Evolutionary conservation across 441 rosid genomes (phyloP).

Genomic region (Capsella rubella): DNA sequence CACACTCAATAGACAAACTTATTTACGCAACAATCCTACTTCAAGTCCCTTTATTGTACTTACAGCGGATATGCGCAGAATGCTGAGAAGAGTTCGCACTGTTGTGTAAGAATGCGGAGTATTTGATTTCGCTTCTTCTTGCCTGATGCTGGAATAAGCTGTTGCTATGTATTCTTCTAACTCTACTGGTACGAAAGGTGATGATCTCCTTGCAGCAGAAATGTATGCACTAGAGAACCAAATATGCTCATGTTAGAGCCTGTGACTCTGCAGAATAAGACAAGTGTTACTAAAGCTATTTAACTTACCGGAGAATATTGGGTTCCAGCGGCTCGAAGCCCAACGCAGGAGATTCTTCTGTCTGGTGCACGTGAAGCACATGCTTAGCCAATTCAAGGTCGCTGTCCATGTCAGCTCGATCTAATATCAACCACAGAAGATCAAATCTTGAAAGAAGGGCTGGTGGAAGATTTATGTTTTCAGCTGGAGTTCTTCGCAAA

Average conservation of each 20-base stretch:
- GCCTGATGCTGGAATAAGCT: slow-evolving; percentile 93
- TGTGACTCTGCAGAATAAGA: slow-evolving; percentile 11
- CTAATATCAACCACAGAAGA: slow-evolving; percentile 97
- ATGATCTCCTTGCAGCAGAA: slow-evolving; percentile 92
- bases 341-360: slow-evolving; percentile 91
- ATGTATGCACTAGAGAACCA: slow-evolving; percentile 77
- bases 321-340: slow-evolving; percentile 95
- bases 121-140: slow-evolving; percentile 94
- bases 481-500: slow-evolving; percentile 96
- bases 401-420: slow-evolving; percentile 97
- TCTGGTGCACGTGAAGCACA: slow-evolving; percentile 93
- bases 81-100: slow-evolving; percentile 93
- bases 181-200: slow-evolving; percentile 86
- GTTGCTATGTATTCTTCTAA: slow-evolving; percentile 95
- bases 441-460: slow-evolving; percentile 97
- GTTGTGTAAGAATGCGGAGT: slow-evolving; percentile 98
- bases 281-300: not conserved
- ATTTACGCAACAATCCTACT: slow-evolving; percentile 13
- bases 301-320: slow-evolving; percentile 80
- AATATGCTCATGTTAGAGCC: slow-evolving; percentile 25
- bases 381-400: slow-evolving; percentile 99
- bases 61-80: slow-evolving; percentile 97
- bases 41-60: slow-evolving; percentile 39
- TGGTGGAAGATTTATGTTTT: slow-evolving; percentile 96
- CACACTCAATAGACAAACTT: not conserved